Base-by-base conservation (phyloP, 1,139 yeast genomes). In the Arxiozyma heterogenica region DNA sequence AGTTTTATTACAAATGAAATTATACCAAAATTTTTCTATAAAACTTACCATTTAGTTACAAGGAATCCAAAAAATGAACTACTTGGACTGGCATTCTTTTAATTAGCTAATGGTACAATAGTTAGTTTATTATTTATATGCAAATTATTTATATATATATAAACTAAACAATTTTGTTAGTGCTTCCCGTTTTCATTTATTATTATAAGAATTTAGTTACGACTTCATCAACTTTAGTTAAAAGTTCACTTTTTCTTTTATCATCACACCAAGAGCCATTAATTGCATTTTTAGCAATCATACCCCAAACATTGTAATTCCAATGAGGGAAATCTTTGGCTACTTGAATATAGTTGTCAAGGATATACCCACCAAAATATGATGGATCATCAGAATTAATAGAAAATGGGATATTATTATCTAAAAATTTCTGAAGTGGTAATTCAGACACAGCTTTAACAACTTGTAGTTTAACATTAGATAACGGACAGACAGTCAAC, bases 311-410 rank as follows among this genome's bases (percentile, higher is more conserved):
- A 12, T 74, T 70, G 51, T 76, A 61, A 46, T 76, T 72, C 68
- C 86, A 82, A 15, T 82, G 81, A 42, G 67, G 67, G 67, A 85
- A 85, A 59, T 80, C 76, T 53, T 79, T 73, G 59, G 85, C 86
- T 30, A 86, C 86, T 44, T 77, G 79, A 38, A 77, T 64, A 69
- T 85, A 86, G 67, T 86, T 86, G 63, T 86, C 93, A 59, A 86
- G 71, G 57, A 86, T 82, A 69, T 86, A 86, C 12, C 90, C 93
- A 51, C 93, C 94, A 64, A 86, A 86, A 68, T 86, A 86, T 3
- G 94, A 93, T 41, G 95, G 95, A 67, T 86, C 95, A 67, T 86
- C 94, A 1, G 90, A 83, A 67, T 86, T 86, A 64, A 86, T 75
- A 47, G 89, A 82, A 67, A 86, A 84, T 39, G 86, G 83, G n/a